These are phyloP conservation scores for Trichocomaceae sp. DNA, from an alignment of 2,329 filamentous ascomycete genomes.

Conservation along the genomic window DNA sequence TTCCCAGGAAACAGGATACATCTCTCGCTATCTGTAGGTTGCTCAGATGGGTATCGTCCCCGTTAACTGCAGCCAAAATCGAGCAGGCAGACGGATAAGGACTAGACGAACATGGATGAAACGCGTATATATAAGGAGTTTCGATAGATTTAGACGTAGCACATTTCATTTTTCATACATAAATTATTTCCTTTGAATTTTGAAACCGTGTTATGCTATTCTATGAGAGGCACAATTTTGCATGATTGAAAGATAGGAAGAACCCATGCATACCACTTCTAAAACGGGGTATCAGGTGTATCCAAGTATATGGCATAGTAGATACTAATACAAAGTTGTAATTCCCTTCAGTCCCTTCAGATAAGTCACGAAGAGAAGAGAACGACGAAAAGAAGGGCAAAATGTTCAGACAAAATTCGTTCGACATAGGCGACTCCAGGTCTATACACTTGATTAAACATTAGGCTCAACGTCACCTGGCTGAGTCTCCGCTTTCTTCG, in stretches of 20 bases:
- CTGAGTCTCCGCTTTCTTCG: not conserved
- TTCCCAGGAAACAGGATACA: conserved; percentile 30
- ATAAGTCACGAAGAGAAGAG: not conserved
- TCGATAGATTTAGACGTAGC: not conserved
- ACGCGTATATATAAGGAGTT: not conserved
- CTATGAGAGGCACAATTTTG: not conserved
- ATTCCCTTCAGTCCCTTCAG: not conserved
- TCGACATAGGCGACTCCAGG: not conserved
- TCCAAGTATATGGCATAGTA: not conserved
- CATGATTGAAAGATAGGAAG: not conserved
- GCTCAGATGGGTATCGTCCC: conserved; percentile 12
- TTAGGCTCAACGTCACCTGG: not conserved
- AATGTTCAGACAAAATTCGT: not conserved
- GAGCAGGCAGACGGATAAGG: not conserved
- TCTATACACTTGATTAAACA: not conserved
- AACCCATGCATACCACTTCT: not conserved
- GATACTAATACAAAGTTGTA: not conserved
- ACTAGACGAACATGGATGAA: not conserved
- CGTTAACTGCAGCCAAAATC: not conserved
- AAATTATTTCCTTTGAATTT: not conserved
- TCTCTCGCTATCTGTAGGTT: conserved; percentile 16
- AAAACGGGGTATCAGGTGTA: conserved; percentile 5
- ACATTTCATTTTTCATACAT: not conserved
- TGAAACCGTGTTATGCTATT: not conserved
- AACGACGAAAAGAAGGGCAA: not conserved